Base-by-base conservation (phyloP, 352 stramenopile genomes). In the Peronospora belbahrii region DNA sequence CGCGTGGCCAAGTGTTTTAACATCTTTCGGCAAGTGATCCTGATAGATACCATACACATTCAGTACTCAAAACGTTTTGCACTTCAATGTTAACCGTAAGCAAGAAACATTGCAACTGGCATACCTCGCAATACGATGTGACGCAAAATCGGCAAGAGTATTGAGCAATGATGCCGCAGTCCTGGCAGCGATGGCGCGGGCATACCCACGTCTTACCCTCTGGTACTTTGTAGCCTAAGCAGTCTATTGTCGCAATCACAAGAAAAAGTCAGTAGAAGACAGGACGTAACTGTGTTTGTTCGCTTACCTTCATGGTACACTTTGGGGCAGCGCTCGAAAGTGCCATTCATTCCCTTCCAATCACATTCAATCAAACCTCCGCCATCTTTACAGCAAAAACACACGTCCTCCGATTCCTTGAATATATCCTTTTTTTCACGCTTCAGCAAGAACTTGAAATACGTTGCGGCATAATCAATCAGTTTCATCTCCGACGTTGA, bases 331-430 rank as follows among this genome's bases (percentile, higher is more conserved):
- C 65, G 62, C 14, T 37, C 59, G 27, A 70, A 66, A 10, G 40
- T 48, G 10, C 42, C 35, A 38, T 62, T 69, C n/a, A 64, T 51
- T 2, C 65, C 60, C 18, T 65, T 73, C 69, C 70, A 88, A 47
- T 92, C 81, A 47, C 81, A 92, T 49, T 90, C 77, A 28, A 92
- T 67, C 14, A 92, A 60, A 18, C 85, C 62, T 10, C 81, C 81
- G 19, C 81, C 81, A 48, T 92, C 81, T 52, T 87, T 88, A 48
- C 81, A 92, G 61, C 76, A 88, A 40, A 89, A 87, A 37, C 81
- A 92, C 33, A 83, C 74, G 32, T 92, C 81, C 48, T 92, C 81
- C 9, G 81, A 88, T 28, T 85, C 73, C 25, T 61, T 41, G 13
- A 59, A 52, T 4, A 52, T 34, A 7, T 48, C 40, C 14, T 52